These are phyloP conservation scores for Botrytis fabae DNA, from an alignment of 2,329 filamentous ascomycete species.

Conservation along the genomic window DNA sequence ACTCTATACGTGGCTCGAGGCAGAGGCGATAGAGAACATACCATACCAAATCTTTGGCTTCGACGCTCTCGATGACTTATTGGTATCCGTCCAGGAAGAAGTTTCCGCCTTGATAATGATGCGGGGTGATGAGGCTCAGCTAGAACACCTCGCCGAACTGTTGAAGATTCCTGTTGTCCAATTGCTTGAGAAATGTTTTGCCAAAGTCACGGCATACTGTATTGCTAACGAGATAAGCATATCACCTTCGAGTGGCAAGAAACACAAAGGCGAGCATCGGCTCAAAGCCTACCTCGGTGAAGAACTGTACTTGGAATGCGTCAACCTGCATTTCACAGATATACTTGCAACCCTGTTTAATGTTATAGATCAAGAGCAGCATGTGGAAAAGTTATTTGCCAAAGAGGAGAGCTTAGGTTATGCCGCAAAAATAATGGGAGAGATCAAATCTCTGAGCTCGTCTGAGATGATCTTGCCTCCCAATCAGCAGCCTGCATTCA, in stretches of 20 bases:
- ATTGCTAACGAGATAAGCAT: slow-evolving; percentile 71
- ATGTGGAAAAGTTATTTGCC: slow-evolving; percentile 63
- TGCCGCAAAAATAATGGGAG: slow-evolving; percentile 63
- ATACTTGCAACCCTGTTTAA: slow-evolving; percentile 77
- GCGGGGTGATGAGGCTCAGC: slow-evolving; percentile 68
- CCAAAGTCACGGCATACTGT: slow-evolving; percentile 78
- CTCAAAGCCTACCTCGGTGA: slow-evolving; percentile 70
- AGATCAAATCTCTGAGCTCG: slow-evolving; percentile 68
- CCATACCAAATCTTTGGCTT: slow-evolving; percentile 89
- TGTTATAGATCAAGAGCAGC: slow-evolving; percentile 65
- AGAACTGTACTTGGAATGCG: slow-evolving; percentile 60
- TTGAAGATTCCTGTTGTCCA: slow-evolving; percentile 56
- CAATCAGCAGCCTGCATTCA: slow-evolving; percentile 86
- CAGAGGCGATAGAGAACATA: slow-evolving; percentile 65
- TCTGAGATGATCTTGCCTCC: slow-evolving; percentile 67
- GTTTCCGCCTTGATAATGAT: slow-evolving; percentile 79
- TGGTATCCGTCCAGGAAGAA: slow-evolving; percentile 73
- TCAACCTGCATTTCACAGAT: slow-evolving; percentile 71
- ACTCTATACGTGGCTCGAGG: slow-evolving; percentile 84
- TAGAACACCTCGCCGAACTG: slow-evolving; percentile 58
- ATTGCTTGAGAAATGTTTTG: slow-evolving; percentile 68
- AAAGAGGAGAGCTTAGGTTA: slow-evolving; percentile 58
- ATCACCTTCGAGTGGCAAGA: slow-evolving; percentile 43
- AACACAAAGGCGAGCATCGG: slow-evolving; percentile 58
- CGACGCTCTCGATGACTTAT: slow-evolving; percentile 62